phyloP scores from a whole-genome alignment of 495 filamentous ascomycete genomes.

The Tuber umbilicatum region DNA sequence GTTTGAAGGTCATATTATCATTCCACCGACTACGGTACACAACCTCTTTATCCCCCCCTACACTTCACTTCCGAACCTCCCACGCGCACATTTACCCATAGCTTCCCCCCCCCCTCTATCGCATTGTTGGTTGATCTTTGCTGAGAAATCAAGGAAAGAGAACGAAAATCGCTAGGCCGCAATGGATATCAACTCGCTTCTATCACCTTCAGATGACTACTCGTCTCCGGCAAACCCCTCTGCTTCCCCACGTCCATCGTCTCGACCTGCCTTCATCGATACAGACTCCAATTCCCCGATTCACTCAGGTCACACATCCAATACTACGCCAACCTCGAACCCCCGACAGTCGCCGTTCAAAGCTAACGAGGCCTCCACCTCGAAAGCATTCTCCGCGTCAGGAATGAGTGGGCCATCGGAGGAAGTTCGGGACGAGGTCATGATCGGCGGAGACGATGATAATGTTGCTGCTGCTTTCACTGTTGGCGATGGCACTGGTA shows the following conservation, averaged over 20 bases:
- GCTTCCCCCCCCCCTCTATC: neutral
- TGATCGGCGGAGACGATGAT: conserved; percentile 12
- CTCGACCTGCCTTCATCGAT: conserved; percentile 37
- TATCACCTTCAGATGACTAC: conserved; percentile 58
- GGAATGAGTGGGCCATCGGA: conserved; percentile 21
- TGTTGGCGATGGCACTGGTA: conserved; percentile 43
- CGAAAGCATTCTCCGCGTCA: conserved; percentile 17
- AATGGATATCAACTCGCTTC: conserved; percentile 69
- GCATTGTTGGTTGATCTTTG: neutral
- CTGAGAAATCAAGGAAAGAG: neutral
- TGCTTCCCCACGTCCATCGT: conserved; percentile 38
- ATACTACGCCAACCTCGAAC: conserved; percentile 15
- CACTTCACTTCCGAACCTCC: neutral
- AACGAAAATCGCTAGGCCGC: neutral
- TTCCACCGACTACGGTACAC: neutral
- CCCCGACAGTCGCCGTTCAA: conserved; percentile 25
- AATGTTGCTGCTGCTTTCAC: conserved; percentile 43
- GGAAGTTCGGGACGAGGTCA: conserved; percentile 20
- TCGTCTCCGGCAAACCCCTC: conserved; percentile 48
- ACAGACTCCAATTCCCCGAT: conserved; percentile 37
- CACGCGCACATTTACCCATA: neutral
- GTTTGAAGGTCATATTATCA: neutral
- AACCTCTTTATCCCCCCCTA: neutral
- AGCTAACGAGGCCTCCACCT: conserved; percentile 23
- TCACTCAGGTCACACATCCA: conserved; percentile 20